A percentile compares a stretch with the other conserved stretches of the same genome.
These are phyloP conservation scores for Macrolepiota albuminosa DNA, from an alignment of 768 basidiomycete genomes.

Conservation along the genomic window DNA sequence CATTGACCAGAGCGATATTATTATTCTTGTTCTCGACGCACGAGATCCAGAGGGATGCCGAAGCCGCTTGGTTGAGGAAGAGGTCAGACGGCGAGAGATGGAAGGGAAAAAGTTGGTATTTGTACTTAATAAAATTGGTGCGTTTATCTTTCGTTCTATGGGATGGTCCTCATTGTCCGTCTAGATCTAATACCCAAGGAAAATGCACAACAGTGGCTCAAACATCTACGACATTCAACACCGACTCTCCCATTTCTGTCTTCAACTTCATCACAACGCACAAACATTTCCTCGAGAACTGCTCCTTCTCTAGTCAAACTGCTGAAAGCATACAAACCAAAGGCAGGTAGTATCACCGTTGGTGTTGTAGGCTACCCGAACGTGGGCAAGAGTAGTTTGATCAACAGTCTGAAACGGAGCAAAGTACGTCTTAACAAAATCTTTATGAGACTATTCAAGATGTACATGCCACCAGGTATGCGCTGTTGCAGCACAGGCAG, in stretches of 20 bases:
- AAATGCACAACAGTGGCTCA: slow-evolving; percentile 88
- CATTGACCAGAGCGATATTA: slow-evolving; percentile 87
- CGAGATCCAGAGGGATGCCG: slow-evolving; percentile 93
- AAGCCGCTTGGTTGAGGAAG: slow-evolving; percentile 90
- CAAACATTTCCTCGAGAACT: slow-evolving; percentile 74
- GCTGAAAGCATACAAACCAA: slow-evolving; percentile 79
- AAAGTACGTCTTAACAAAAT: slow-evolving; percentile 44
- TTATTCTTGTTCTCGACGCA: slow-evolving; percentile 88
- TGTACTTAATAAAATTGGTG: slow-evolving; percentile 96
- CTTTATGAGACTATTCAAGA: not conserved
- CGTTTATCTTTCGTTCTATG: not conserved
- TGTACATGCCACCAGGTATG: slow-evolving; percentile 56
- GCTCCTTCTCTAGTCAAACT: slow-evolving; percentile 75
- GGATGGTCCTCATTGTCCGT: not conserved
- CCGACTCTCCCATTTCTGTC: slow-evolving; percentile 92
- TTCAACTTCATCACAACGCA: slow-evolving; percentile 68
- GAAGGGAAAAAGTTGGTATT: slow-evolving; percentile 93
- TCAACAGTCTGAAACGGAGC: slow-evolving; percentile 86
- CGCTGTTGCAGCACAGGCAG: slow-evolving; percentile 89
- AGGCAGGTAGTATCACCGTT: slow-evolving; percentile 68
- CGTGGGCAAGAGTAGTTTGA: slow-evolving; percentile 92
- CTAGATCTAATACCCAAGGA: slow-evolving; percentile 84
- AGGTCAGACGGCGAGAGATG: slow-evolving; percentile 76
- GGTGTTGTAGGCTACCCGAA: slow-evolving; percentile 97
- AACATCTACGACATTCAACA: slow-evolving; percentile 86